Evolutionary conservation across 169 alveolate genomes (phyloP), one percentile per base, ranked within the genome.

Genomic region (Prorocentrum cordatum): DNA sequence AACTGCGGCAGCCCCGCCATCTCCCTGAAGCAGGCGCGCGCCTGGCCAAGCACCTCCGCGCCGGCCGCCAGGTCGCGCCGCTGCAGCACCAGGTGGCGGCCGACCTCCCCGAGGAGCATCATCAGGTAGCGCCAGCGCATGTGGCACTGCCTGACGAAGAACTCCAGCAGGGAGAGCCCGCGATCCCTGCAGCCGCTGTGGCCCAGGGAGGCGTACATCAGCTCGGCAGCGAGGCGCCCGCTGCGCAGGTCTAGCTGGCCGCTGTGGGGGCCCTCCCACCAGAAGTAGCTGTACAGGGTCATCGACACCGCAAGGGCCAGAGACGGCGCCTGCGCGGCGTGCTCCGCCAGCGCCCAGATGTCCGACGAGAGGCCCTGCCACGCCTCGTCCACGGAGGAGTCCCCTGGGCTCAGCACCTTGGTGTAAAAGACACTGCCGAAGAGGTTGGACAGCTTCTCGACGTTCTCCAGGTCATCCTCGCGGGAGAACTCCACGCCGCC

Each of bases 241-340:
- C 58, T 35, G 54, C 32, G 33, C n/a, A 66, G 16, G 35, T 66
- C 35, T 54, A 66, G 80, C 38, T 82, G 42, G 7, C 18, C 29
- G 91, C 26, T 82, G 36, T 82, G 80, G 3, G 91, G 91, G 4
- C 91, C 91, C 42, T 82, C 70, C 91, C 91, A 82, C 91, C 91
- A 82, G 58, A 39, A 82, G 35, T 62, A 82, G 58, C 64, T 82
- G 70, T 82, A 82, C 59, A 82, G 26, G 64, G 77, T 39, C 91
- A 82, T 82, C 29, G 91, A 79, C 58, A 64, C 80, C 0, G 91
- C 35, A 16, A 82, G 58, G 22, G 91, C 91, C 68, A 82, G 27
- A 18, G 91, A 68, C 2, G 91, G 91, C 22, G 32, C 35, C 47
- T 82, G 68, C 59, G 54, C 31, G 10, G 91, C 80, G 42, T 61